Base-by-base conservation (phyloP, 768 basidiomycete genomes). In the Boletellus emodensis region DNA sequence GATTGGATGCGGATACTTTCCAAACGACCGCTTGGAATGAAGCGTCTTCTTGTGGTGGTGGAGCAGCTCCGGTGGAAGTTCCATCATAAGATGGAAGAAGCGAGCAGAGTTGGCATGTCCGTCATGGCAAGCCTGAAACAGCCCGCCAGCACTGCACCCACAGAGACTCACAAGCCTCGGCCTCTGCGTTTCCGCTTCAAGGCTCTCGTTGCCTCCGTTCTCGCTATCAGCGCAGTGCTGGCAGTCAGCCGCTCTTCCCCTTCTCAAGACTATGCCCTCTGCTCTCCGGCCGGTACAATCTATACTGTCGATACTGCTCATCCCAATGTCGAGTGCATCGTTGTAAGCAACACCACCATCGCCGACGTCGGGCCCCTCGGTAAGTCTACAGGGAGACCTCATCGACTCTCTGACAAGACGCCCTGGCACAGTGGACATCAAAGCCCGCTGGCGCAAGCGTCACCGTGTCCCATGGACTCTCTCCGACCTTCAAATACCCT, bases 241-340 rank as follows among this genome's bases (percentile, higher is more conserved):
- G 46, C 37, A 1, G 7, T 48, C 7, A 4, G 14, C 10, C 51
- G 36, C 9, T n/a, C 17, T 5, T 22, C 30, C 22, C 2, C 26
- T 5, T 48, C 53, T 3, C 20, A 47, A 1, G 61, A 61, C 63
- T 87, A 88, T 59, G 74, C 75, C 4, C 55, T 90, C n/a, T 90
- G 85, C 60, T 78, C 85, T 0, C 58, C 59, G 1, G 58, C 65
- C 1, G 59, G 64, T 20, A 75, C 69, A 37, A 82, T 91, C 35
- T 90, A 90, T 62, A 90, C 89, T 1, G 87, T 90, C 0, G 81
- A 88, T 56, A 61, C 73, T 9, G 44, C 57, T 2, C 61, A 63
- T 9, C 80, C 83, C 8, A 71, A 63, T 32, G 84, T 79, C 3
- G 75, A 85, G 57, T 89, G 87, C 54, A 70, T 89, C n/a, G 68